Evolutionary conservation across 2,329 filamentous ascomycete genomes (phyloP).

Genomic region (Fusarium robinianum): DNA sequence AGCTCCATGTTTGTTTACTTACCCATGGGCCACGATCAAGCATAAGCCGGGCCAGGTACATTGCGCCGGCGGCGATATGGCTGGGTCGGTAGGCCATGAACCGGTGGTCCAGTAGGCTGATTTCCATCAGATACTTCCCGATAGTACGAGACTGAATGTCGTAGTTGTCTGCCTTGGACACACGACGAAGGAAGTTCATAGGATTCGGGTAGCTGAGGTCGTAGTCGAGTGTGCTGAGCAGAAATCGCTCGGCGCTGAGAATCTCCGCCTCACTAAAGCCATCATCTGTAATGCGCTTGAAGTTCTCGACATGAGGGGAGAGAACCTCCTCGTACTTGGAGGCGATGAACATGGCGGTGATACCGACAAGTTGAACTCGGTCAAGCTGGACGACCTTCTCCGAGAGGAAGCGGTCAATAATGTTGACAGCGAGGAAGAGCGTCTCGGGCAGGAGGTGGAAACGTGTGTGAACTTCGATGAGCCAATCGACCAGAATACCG

Average conservation of each 20-base stretch:
- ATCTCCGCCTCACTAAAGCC: constrained; percentile 96
- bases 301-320: constrained; percentile 95
- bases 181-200: constrained; percentile 98
- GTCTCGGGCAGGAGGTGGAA: constrained; percentile 97
- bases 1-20: constrained; percentile 45
- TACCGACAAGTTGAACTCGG: constrained; percentile 92
- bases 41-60: constrained; percentile 92
- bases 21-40: constrained; percentile 92
- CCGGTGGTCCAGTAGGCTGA: constrained; percentile 90
- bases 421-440: constrained; percentile 94
- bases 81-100: constrained; percentile 91
- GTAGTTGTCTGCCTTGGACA: constrained; percentile 99
- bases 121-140: constrained; percentile 97
- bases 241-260: constrained; percentile 92
- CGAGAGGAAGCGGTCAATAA: constrained; percentile 96
- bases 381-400: constrained; percentile 95
- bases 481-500: constrained; percentile 95
- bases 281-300: constrained; percentile 94
- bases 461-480: constrained; percentile 96
- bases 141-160: constrained; percentile 97
- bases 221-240: constrained; percentile 89
- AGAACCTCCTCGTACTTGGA: constrained; percentile 99
- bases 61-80: constrained; percentile 86
- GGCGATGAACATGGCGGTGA: constrained; percentile 99
- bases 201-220: constrained; percentile 98